Base-by-base conservation (phyloP, 345 rosid species). In the Garcia nutans region DNA sequence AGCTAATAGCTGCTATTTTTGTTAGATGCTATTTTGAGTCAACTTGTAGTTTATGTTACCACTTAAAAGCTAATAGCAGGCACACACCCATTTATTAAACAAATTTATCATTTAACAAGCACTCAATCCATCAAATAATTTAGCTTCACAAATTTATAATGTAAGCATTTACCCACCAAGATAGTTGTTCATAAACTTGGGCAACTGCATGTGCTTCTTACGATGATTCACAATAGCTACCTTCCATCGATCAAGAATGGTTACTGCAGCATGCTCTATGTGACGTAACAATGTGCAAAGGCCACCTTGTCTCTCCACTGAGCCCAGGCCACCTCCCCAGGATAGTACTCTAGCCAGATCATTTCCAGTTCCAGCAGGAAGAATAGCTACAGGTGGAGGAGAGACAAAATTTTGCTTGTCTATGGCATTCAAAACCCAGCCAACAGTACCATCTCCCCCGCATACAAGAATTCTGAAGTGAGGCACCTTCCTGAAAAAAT, bases 381-480 rank as follows among this genome's bases (percentile, higher is more conserved):
- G 94, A 72, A 92, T 85, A 62, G 97, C 91, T 24, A 92, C 88
- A 15, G 97, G 94, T 81, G 97, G 94, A 74, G 97, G 97, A 56
- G 92, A 89, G 64, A 87, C 91, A 1, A 89, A 89, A 82, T 89
- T 89, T 59, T 80, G 90, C 78, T 76, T 89, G 83, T 92, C 97
- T 75, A 92, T 89, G 23, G 87, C 89, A 77, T 88, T 90, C 65
- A 92, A 88, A 74, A 92, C 92, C 97, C 97, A 92, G 59, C 89
- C 89, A 86, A 90, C 94, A 37, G 97, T 90, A 50, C 97, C 97
- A 84, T 92, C 97, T 69, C 97, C 97, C 57, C 97, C 97, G 74
- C 97, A 90, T 20, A 88, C 93, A 82, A 92, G 85, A 81, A 90
- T 88, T 80, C 92, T 87, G 65, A 90, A 92, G 76, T 90, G 88